phyloP scores from a whole-genome alignment of 2,329 filamentous ascomycete genomes.

The Trichoderma sp. region DNA sequence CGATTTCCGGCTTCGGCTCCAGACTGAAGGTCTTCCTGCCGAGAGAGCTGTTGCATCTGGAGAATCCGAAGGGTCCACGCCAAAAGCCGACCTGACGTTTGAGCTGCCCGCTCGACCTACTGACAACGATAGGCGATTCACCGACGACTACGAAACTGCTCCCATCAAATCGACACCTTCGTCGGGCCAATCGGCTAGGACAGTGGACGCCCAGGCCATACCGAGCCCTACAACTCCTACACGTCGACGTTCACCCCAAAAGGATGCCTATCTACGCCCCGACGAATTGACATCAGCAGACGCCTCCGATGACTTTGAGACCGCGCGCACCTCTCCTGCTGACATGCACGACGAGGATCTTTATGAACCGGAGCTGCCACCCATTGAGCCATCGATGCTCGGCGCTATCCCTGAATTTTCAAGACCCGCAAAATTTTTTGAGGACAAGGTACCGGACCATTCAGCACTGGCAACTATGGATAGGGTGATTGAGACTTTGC shows the following conservation, averaged over 20 bases:
- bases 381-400: slow-evolving; percentile 15
- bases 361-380: slow-evolving; percentile 3
- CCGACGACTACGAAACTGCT: slow-evolving; percentile 38
- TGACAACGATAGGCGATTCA: slow-evolving; percentile 7
- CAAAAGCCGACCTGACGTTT: slow-evolving; percentile 56
- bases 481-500: slow-evolving; percentile 24
- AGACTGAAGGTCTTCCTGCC: slow-evolving; percentile 41
- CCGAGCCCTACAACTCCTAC: slow-evolving; percentile 32
- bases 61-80: slow-evolving; percentile 68
- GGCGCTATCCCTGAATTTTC: slow-evolving; percentile 23
- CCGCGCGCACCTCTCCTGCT: slow-evolving; percentile 23
- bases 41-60: slow-evolving; percentile 49
- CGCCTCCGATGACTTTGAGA: slow-evolving; percentile 37
- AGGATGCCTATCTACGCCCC: slow-evolving; percentile 29
- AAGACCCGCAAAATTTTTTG: slow-evolving; percentile 22
- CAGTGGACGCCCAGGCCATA: slow-evolving; percentile 30
- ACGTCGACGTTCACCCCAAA: slow-evolving; percentile 29
- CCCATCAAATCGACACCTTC: slow-evolving; percentile 45
- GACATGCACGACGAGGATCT: slow-evolving; percentile 23
- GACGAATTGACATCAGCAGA: slow-evolving; percentile 41
- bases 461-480: slow-evolving; percentile 13
- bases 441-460: slow-evolving; percentile 24
- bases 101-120: slow-evolving; percentile 33
- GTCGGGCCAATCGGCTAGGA: slow-evolving; percentile 35
- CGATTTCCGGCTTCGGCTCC: slow-evolving; percentile 41